Conservation (phyloP, 2,329 filamentous ascomycete genomes). For the Bretziella fagacearum region DNA sequence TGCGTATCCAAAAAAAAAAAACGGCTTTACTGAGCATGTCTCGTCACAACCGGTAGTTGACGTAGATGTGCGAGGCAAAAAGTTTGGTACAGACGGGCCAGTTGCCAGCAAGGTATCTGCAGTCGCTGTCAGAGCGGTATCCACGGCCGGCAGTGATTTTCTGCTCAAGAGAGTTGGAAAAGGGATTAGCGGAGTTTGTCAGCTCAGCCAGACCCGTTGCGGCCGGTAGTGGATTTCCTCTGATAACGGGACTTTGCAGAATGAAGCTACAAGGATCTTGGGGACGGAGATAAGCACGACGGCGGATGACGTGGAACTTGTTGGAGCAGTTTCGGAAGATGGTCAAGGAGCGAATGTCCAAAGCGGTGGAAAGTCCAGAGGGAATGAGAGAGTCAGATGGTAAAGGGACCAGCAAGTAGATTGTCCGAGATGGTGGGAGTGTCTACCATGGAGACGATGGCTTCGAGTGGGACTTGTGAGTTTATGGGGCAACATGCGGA, state of each 20-base stretch:
- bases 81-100: conserved; percentile 27
- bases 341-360: background rate
- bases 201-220: no score
- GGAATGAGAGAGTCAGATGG: background rate
- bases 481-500: no score
- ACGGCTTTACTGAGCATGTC: conserved; percentile 13
- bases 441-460: background rate
- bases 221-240: conserved; percentile 28
- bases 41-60: conserved; percentile 23
- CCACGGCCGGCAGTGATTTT: conserved; percentile 35
- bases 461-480: background rate
- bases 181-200: conserved; percentile 34
- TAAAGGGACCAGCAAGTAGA: background rate
- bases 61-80: conserved; percentile 22
- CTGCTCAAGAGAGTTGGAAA: conserved; percentile 41
- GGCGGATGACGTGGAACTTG: conserved; percentile 36
- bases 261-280: conserved; percentile 32
- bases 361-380: background rate
- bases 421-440: background rate
- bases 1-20: conserved; percentile 28
- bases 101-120: conserved; percentile 33
- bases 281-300: conserved; percentile 28
- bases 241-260: conserved; percentile 29
- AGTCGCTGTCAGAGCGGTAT: conserved; percentile 27
- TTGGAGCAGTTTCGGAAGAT: conserved; percentile 35